Conservation (phyloP, 257 asterid genomes). For the Ballota nigra region DNA sequence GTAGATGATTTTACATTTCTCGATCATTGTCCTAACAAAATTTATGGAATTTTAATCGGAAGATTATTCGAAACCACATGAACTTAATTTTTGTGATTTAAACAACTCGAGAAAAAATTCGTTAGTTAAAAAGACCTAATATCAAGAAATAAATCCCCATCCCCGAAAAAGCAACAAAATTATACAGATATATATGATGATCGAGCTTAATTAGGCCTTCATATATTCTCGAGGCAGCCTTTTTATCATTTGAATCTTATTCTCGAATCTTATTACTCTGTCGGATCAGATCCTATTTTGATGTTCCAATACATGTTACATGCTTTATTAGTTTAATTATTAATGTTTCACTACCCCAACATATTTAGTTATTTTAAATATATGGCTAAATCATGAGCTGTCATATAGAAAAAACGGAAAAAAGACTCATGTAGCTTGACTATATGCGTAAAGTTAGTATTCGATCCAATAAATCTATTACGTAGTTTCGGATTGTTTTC, state of each 20-base stretch:
- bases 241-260: constrained; percentile 37
- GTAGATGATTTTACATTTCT: too few species aligned
- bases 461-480: too few species aligned
- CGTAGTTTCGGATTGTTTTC: too few species aligned
- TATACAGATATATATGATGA: not conserved
- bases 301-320: not conserved
- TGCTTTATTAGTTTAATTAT: not conserved
- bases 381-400: not conserved
- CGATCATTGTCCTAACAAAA: too few species aligned
- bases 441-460: too few species aligned
- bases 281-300: constrained; percentile 35
- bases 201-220: not conserved
- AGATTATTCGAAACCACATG: too few species aligned
- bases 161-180: not conserved
- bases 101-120: too few species aligned
- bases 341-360: not conserved
- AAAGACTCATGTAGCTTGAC: not conserved
- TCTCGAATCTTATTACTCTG: constrained; percentile 16
- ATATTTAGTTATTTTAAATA: not conserved
- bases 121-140: not conserved
- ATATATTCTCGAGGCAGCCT: constrained; percentile 10
- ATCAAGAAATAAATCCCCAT: not conserved
- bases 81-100: too few species aligned
- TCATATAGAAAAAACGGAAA: not conserved
- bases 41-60: too few species aligned